Percentiles rank a stretch among this genome's conserved stretches.
These are phyloP conservation scores for Delonix regia DNA, from an alignment of 306 rosid genomes.

Conservation along the genomic window DNA sequence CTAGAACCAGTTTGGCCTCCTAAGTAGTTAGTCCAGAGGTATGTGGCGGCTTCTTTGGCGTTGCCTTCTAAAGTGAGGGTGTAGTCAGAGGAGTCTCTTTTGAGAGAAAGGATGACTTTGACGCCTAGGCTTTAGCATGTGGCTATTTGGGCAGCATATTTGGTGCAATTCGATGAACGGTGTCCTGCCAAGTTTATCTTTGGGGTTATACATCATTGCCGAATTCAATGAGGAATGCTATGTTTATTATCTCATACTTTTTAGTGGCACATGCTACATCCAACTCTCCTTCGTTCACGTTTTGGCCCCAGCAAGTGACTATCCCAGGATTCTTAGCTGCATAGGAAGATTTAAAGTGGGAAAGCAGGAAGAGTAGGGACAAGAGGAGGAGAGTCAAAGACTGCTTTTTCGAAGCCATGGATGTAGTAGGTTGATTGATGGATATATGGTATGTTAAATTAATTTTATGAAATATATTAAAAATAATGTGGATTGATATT, in stretches of 20 bases:
- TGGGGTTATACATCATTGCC: not conserved
- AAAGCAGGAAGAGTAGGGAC: not conserved
- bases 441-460: too few relatives aligned
- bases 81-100: not conserved
- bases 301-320: not conserved
- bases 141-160: not conserved
- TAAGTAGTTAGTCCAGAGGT: constrained; percentile 33
- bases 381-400: too few relatives aligned
- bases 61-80: not conserved
- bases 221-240: not conserved
- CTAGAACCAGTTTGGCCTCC: not conserved
- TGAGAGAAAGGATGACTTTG: constrained; percentile 16
- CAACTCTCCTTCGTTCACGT: not conserved
- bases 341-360: not conserved
- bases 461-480: too few relatives aligned
- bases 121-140: not conserved
- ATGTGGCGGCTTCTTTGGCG: not conserved
- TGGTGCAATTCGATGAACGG: not conserved
- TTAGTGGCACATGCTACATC: not conserved
- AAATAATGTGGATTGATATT: too few relatives aligned
- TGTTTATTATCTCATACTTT: not conserved
- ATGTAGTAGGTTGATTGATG: not conserved
- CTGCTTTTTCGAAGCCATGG: not conserved
- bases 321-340: not conserved
- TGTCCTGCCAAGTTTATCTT: not conserved